phyloP scores from a whole-genome alignment of 306 rosid species.

The Glycine latifolia region DNA sequence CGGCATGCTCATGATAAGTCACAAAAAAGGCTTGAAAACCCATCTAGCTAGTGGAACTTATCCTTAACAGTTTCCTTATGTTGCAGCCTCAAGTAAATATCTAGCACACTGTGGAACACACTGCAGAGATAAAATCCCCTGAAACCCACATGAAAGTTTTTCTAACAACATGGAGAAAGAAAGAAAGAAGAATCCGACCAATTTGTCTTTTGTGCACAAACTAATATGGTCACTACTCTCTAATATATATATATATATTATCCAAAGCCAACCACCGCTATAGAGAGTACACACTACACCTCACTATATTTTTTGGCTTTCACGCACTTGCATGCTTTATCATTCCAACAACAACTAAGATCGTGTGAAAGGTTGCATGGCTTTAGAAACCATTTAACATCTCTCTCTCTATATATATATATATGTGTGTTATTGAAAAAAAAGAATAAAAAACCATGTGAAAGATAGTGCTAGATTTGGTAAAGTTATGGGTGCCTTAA shows the following conservation, averaged over 20 bases:
- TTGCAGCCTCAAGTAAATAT: constrained; percentile 32
- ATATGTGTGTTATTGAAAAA: no score
- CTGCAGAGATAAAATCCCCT: constrained; percentile 34
- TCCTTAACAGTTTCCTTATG: constrained; percentile 8
- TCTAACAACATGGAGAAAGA: constrained; percentile 13
- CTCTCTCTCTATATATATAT: background rate
- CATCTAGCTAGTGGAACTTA: constrained; percentile 34
- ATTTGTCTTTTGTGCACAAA: constrained; percentile 82
- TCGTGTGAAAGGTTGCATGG: constrained; percentile 87
- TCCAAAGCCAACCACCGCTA: constrained; percentile 40
- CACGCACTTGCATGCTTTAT: constrained; percentile 51
- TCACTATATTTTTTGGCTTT: constrained; percentile 38
- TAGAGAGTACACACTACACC: constrained; percentile 40
- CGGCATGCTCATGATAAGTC: constrained; percentile 16
- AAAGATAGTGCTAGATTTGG: constrained; percentile 38
- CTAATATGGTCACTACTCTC: constrained; percentile 45
- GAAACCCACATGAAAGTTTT: constrained; percentile 69
- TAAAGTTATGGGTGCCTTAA: constrained; percentile 25
- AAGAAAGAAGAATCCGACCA: constrained; percentile 47
- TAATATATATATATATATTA: background rate
- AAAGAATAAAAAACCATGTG: constrained; percentile 47
- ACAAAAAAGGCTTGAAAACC: background rate
- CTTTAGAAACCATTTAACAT: constrained; percentile 64
- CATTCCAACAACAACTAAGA: constrained; percentile 53
- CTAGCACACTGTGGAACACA: background rate